Evolutionary conservation across 257 asterid genomes (phyloP).

Genomic region (Solanum verrucosum): DNA sequence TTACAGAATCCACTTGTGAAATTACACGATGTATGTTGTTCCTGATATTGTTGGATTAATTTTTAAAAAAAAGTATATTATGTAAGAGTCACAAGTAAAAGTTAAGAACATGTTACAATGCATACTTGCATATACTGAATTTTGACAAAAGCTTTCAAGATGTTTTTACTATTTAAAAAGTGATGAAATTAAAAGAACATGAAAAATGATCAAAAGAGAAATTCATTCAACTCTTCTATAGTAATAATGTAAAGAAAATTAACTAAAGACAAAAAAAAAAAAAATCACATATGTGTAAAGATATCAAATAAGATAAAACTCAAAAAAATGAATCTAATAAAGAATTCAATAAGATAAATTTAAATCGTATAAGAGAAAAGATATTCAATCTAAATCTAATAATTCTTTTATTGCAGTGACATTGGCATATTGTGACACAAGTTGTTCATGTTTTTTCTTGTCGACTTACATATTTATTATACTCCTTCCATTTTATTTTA

Average conservation of each 20-base stretch:
- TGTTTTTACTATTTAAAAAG: neutral
- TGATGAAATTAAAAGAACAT: neutral
- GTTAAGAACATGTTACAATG: neutral
- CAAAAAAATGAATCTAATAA: neutral
- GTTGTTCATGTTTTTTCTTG: too few species aligned
- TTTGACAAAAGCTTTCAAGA: neutral
- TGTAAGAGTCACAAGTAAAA: neutral
- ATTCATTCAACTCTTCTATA: neutral
- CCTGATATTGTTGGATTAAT: too few species aligned
- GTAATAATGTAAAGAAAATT: too few species aligned
- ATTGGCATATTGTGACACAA: neutral
- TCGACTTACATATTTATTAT: neutral
- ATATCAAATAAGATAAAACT: too few species aligned
- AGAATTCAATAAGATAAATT: neutral
- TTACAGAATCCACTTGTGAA: too few species aligned
- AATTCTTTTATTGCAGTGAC: neutral
- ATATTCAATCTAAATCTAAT: neutral
- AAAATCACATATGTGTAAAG: neutral
- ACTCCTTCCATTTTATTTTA: neutral
- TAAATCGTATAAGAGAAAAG: too few species aligned
- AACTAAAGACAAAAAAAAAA: neutral
- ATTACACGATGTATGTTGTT: too few species aligned
- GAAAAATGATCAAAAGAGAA: neutral
- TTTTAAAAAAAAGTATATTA: too few species aligned
- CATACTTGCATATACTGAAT: neutral